A percentile compares a stretch with the other conserved stretches of the same genome.
phyloP scores from a whole-genome alignment of 2,329 filamentous ascomycete species.

The Fusarium sp. region DNA sequence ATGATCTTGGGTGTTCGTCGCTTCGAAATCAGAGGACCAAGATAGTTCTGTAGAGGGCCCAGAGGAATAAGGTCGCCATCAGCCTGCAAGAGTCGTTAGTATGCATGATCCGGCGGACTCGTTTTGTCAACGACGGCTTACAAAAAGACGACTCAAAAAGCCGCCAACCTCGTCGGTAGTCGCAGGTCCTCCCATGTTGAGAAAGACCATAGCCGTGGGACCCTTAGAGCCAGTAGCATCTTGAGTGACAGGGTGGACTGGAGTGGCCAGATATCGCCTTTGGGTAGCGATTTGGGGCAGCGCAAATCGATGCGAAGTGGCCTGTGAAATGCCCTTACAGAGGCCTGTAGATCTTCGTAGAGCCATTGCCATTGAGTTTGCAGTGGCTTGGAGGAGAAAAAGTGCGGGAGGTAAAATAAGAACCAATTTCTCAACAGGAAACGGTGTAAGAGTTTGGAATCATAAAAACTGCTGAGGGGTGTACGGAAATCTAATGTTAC shows the following conservation, averaged over 20 bases:
- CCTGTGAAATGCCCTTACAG: conserved; percentile 47
- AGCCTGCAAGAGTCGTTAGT: conserved; percentile 67
- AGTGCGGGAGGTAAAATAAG: not conserved
- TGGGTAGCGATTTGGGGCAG: conserved; percentile 51
- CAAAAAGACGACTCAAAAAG: conserved; percentile 93
- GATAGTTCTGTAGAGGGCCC: conserved; percentile 88
- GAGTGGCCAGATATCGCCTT: conserved; percentile 54
- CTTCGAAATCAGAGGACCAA: conserved; percentile 87
- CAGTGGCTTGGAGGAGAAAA: conserved; percentile 1
- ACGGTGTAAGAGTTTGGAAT: conserved; percentile 36
- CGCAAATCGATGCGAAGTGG: conserved; percentile 46
- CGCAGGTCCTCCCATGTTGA: conserved; percentile 98
- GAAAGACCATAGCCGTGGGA: conserved; percentile 96
- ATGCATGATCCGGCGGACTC: conserved; percentile 5
- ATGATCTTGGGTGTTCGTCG: conserved; percentile 95
- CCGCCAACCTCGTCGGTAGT: conserved; percentile 88
- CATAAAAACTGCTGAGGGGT: conserved; percentile 37
- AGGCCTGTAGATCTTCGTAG: conserved; percentile 51
- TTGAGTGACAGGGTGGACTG: conserved; percentile 82
- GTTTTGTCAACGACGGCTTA: conserved; percentile 61
- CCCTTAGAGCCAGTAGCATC: conserved; percentile 78
- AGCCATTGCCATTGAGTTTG: conserved; percentile 49
- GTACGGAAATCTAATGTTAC: conserved; percentile 39
- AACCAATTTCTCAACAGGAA: conserved; percentile 29
- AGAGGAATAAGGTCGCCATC: conserved; percentile 97